phyloP scores from a whole-genome alignment of 106 monocot species.

The Acorus calamus region DNA sequence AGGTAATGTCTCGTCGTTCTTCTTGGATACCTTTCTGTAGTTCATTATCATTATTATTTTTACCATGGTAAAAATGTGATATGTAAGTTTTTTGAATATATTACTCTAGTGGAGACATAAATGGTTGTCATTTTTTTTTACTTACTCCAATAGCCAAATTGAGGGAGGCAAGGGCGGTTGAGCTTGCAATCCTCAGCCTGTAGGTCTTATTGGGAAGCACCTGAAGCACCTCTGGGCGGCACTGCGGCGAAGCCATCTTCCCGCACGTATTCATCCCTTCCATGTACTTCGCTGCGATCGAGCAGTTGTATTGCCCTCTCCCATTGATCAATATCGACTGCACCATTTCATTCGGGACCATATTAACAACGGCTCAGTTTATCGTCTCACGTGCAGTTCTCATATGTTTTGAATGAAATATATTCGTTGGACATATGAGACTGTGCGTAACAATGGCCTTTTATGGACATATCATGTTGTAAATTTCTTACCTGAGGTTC shows the following conservation, averaged over 20 bases:
- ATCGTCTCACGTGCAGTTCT: no score
- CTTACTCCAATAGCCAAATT: conserved; percentile 80
- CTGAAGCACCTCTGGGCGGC: conserved; percentile 34
- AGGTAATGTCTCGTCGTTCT: no score
- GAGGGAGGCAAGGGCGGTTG: conserved; percentile 64
- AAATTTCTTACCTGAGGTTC: conserved; percentile 55
- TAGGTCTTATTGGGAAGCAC: conserved; percentile 72
- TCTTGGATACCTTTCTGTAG: no score
- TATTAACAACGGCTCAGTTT: no score
- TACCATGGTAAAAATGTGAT: no score
- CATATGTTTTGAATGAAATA: no score
- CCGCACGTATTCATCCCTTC: conserved; percentile 20
- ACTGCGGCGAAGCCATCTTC: conserved; percentile 19
- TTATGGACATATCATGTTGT: not conserved
- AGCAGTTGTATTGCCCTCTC: conserved; percentile 71
- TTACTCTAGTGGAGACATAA: no score
- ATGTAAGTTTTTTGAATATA: no score
- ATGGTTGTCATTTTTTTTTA: not conserved
- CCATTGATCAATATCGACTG: conserved; percentile 76
- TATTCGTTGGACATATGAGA: no score
- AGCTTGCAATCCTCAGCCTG: conserved; percentile 63
- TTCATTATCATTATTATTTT: no score
- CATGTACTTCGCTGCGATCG: conserved; percentile 26
- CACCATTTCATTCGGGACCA: not conserved
- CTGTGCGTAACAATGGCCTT: not conserved